Evolutionary conservation across 2,329 filamentous ascomycete genomes (phyloP).

Genomic region (Ceratocystis eucalypticola): DNA sequence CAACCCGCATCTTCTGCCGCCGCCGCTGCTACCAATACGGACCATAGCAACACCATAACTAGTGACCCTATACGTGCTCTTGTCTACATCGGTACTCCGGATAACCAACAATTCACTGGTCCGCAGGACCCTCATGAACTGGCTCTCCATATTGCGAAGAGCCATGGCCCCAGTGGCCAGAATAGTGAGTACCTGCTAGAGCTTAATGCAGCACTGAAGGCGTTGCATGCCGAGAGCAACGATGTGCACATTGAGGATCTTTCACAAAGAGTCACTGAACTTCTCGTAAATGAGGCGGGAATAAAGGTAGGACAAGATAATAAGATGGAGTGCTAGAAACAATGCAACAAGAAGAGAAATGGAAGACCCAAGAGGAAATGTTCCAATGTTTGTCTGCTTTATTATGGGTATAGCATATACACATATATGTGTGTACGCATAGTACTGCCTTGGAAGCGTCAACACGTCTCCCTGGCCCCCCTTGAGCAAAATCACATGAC

Average conservation of each 20-base stretch:
- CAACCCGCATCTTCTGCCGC: constrained; percentile 38
- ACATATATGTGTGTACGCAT: too few species aligned
- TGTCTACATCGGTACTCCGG: constrained; percentile 88
- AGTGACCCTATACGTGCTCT: constrained; percentile 39
- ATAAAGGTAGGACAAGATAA: not conserved
- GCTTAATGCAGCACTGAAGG: constrained; percentile 60
- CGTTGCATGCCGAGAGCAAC: constrained; percentile 59
- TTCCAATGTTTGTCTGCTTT: not conserved
- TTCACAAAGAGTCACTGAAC: constrained; percentile 52
- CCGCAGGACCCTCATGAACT: constrained; percentile 65
- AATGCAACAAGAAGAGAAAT: not conserved
- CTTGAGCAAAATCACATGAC: constrained; percentile 9
- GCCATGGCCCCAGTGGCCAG: constrained; percentile 69
- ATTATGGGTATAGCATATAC: too few species aligned
- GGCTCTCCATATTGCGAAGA: constrained; percentile 66
- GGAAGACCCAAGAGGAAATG: too few species aligned
- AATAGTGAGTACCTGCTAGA: constrained; percentile 82
- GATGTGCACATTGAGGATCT: constrained; percentile 80
- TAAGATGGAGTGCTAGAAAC: not conserved
- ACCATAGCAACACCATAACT: too few species aligned
- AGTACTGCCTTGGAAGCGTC: too few species aligned
- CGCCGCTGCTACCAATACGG: constrained; percentile 24
- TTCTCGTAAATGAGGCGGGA: constrained; percentile 27
- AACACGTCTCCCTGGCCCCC: not conserved
- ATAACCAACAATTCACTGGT: constrained; percentile 83